Base-by-base conservation (phyloP, 2,329 filamentous ascomycete species). In the Diaporthe vaccinii region DNA sequence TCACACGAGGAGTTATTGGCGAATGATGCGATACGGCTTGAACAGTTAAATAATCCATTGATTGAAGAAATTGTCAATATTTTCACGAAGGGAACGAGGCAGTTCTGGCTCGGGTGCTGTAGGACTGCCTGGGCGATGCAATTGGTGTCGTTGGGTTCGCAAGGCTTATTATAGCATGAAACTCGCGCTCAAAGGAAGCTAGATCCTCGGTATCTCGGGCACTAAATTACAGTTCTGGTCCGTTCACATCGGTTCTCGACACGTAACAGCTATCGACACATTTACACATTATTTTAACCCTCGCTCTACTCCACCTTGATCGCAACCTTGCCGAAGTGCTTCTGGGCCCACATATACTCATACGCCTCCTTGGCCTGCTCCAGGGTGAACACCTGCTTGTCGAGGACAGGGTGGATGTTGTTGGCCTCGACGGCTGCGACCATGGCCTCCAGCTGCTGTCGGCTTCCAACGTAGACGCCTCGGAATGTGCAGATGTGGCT, bases 271-370 rank as follows among this genome's bases (percentile, higher is more conserved):
- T 25, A 53, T 39, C 65, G 8, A 53, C 15, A 17, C n/a, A 53
- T 46, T 51, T 20, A 5, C 20, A 31, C 12, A 55, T 7, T 34
- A 39, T n/a, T 28, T 41, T 39, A 3, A 34, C 2, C 28, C 15
- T 7, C 7, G 6, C 20, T n/a, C 78, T 80, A 85, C 69, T 82
- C 80, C 58, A 89, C 84, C 79, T 86, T 86, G 77, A 91, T 87
- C 3, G 82, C 83, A 58, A 91, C 78, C 82, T 91, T 91, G 68
- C 89, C 89, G 73, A 91, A 86, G 79, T 91, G 89, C 78, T 87
- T 87, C 80, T 89, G 84, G 34, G 82, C 85, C 86, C 85, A 85
- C 85, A 90, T 87, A 76, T 90, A 88, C 73, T 89, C 82, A 79
- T 89, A 91, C 0, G 89, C 89, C 73, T 85, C 83, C 76, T 80